Conservation (phyloP, 805 yeast species). For the Wickerhamomyces subpelliculosus region DNA sequence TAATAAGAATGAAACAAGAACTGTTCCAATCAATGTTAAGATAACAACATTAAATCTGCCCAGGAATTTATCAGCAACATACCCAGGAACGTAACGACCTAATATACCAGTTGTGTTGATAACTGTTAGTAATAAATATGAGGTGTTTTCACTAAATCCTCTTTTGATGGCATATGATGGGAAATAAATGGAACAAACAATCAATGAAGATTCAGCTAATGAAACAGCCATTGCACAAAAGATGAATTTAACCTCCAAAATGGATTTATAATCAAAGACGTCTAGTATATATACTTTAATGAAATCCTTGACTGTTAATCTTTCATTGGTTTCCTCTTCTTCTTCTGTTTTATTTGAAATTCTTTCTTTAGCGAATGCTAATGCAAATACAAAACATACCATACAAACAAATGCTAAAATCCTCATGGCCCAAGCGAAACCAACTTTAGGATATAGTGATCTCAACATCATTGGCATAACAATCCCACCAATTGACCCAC, state of each 20-base stretch:
- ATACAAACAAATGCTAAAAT: constrained; percentile 39
- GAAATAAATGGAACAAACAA: constrained; percentile 40
- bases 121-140: constrained; percentile 41
- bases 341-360: constrained; percentile 2
- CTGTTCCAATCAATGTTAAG: constrained; percentile 25
- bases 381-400: constrained; percentile 26
- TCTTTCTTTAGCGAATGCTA: constrained; percentile 32
- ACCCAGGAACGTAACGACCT: constrained; percentile 37
- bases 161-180: constrained; percentile 44
- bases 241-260: constrained; percentile 38
- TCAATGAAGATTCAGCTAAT: constrained; percentile 22
- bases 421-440: constrained; percentile 54
- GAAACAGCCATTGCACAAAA: constrained; percentile 36
- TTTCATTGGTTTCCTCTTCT: too few relatives aligned
- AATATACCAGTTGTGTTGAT: constrained; percentile 38
- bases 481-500: constrained; percentile 50
- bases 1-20: constrained; percentile 26
- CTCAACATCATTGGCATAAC: constrained; percentile 47
- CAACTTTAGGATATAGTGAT: constrained; percentile 36
- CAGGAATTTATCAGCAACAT: constrained; percentile 32
- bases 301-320: too few relatives aligned
- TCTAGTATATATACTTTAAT: constrained; percentile 15
- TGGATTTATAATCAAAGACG: constrained; percentile 28
- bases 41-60: constrained; percentile 47
- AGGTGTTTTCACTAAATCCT: constrained; percentile 35